Evolutionary conservation across 306 rosid species (phyloP), one percentile per base, ranked within the genome.

Genomic region (Parietaria judaica): DNA sequence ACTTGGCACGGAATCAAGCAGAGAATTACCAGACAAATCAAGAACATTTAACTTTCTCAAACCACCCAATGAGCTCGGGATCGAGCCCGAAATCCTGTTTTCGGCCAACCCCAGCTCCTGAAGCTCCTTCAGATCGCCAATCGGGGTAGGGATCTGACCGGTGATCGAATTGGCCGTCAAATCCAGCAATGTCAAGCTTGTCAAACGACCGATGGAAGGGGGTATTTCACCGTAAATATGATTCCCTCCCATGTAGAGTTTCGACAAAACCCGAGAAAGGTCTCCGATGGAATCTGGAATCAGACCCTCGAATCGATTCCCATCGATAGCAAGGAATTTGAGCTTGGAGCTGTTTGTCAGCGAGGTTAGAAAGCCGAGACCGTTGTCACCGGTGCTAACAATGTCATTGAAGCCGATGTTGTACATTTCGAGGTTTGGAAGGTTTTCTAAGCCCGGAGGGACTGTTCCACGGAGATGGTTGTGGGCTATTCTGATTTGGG

Each of bases 381-480:
- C 87, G 55, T 61, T 47, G 0, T 36, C 71, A 43, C 76, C 81
- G 9, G 45, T 5, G 60, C 79, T 81, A 1, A 78, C 80, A 12
- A 89, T 82, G 73, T 52, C 62, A 36, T 86, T 89, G 46, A 48
- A 74, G 4, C 89, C 84, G n/a, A 89, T 86, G 61, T 80, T 81
- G 51, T 83, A 89, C 85, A 74, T 78, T 41, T 46, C 60, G 48
- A 87, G 85, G 51, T 47, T 54, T 14, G 85, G 92, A 6, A 87
- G 68, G 56, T 89, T 89, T 63, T 84, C 95, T 11, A 89, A 71
- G 44, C 92, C 95, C 9, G 89, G 86, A 60, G 95, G 92, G 44
- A 86, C 79, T 5, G 79, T 70, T 17, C 95, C 95, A 69, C 82
- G 89, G 14, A 80, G 64, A 39, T 56, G 61, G 65, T 84, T 89